Base-by-base conservation (phyloP, 495 filamentous ascomycete genomes). In the Lophium mytilinum region DNA sequence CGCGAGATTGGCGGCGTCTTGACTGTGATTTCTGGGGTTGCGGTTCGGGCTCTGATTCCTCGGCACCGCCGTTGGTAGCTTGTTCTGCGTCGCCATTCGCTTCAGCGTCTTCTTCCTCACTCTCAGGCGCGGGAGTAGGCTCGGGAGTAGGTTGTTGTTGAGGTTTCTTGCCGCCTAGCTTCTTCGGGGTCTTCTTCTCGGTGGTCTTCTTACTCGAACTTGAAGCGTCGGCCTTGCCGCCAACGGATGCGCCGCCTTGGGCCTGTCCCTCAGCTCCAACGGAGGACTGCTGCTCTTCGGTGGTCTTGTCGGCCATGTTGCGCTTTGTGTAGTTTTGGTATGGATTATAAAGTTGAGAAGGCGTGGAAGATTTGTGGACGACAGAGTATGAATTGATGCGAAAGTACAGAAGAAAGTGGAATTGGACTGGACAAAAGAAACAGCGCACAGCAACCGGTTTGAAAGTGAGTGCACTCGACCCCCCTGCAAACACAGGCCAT, bases 111-210 rank as follows among this genome's bases (percentile, higher is more conserved):
- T 68, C 67, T 21, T 34, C 66, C 30, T 72, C 63, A 51, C 58
- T 68, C 57, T 70, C 68, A 30, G 46, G 61, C 41, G 50, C 62
- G 53, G 61, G 58, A 37, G 65, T 65, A 45, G 63, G 41, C 41
- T 68, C 71, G 53, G 71, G 70, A 43, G 71, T 73, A 24, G 71
- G 68, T 53, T 74, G 68, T 52, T 74, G 71, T 52, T 66, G 65
- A 17, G 58, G 55, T 48, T 66, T 64, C 66, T 72, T 71, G 37
- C 42, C 45, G 58, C 71, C 69, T 33, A 74, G 60, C 64, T 74
- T 74, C 63, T 72, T 71, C 9, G 71, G 71, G 15, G 67, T 66
- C 50, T 67, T 66, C 58, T 72, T 73, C 59, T 66, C 58, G 46
- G 62, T 48, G 45, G 45, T 66, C 60, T 66, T 66, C 63, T 66